Conservation (phyloP, 108 stramenopile species). For the Stephanodiscus triporus region DNA sequence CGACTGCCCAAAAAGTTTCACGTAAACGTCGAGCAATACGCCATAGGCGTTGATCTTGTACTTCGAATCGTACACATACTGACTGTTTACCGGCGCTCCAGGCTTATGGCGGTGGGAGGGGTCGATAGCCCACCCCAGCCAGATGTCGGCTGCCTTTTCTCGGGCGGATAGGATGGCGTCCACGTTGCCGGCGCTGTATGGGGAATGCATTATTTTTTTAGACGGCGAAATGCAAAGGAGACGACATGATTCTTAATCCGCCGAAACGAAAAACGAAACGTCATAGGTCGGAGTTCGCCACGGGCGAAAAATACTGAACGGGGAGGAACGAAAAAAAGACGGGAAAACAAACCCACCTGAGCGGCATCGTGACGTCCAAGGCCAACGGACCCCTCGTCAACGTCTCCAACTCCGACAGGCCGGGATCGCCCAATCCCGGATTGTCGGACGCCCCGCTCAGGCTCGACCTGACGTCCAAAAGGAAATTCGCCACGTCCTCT, state of each 20-base stretch:
- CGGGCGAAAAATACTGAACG: background rate
- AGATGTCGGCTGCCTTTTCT: slow-evolving; percentile 62
- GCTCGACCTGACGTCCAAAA: slow-evolving; percentile 30
- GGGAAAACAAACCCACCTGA: slow-evolving; percentile 34
- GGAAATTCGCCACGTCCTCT: slow-evolving; percentile 49
- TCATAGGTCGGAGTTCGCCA: too few species aligned
- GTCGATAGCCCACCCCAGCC: slow-evolving; percentile 68
- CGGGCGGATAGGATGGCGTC: slow-evolving; percentile 54
- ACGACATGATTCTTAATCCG: background rate
- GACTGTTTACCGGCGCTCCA: slow-evolving; percentile 76
- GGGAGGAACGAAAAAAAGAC: background rate
- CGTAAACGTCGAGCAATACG: slow-evolving; percentile 63
- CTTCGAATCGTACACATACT: slow-evolving; percentile 86
- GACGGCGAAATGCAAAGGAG: background rate
- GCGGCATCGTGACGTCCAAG: slow-evolving; percentile 60
- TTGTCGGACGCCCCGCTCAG: slow-evolving; percentile 58
- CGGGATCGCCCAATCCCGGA: slow-evolving; percentile 21
- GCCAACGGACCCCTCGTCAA: slow-evolving; percentile 66
- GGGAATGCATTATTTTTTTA: background rate
- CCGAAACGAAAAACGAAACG: too few species aligned
- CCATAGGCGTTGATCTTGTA: slow-evolving; percentile 72
- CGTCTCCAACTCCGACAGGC: slow-evolving; percentile 57
- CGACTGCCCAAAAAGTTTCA: slow-evolving; percentile 55
- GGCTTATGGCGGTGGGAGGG: slow-evolving; percentile 67
- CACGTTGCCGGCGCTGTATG: slow-evolving; percentile 56